These are phyloP conservation scores for Colletotrichum orchidophilum DNA, from an alignment of 2,329 filamentous ascomycete species.

Conservation along the genomic window DNA sequence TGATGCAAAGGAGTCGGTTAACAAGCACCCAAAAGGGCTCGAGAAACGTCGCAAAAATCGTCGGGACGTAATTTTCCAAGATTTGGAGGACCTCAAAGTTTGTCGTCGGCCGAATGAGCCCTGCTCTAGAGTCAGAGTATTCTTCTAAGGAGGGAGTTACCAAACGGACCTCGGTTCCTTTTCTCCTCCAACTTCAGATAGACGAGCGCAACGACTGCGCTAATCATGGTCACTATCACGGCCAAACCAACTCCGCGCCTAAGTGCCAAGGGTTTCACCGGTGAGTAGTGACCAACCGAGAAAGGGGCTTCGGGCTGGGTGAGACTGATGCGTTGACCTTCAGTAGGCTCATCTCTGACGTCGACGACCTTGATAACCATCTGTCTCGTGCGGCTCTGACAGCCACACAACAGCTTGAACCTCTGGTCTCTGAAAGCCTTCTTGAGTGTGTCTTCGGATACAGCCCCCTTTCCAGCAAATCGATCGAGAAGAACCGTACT, in stretches of 20 bases:
- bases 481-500: conserved; percentile 18
- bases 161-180: conserved; percentile 22
- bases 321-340: background rate
- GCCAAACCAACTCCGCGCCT: background rate
- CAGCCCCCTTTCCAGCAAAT: conserved; percentile 21
- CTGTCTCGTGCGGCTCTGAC: background rate
- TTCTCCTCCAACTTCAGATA: conserved; percentile 35
- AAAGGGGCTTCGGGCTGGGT: background rate
- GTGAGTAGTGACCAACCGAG: conserved; percentile 25
- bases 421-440: conserved; percentile 12
- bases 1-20: conserved; percentile 60
- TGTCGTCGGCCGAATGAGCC: conserved; percentile 41
- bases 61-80: conserved; percentile 61
- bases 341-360: background rate
- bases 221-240: conserved; percentile 17
- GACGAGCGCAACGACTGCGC: conserved; percentile 5
- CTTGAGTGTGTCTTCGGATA: background rate
- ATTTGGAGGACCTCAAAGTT: conserved; percentile 49
- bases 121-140: conserved; percentile 33
- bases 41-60: conserved; percentile 61
- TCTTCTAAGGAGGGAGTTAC: background rate
- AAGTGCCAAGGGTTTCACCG: conserved; percentile 16
- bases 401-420: conserved; percentile 11
- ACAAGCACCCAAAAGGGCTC: conserved; percentile 67
- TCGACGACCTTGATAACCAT: conserved; percentile 18